A percentile compares a stretch with the other conserved stretches of the same genome.
phyloP scores from a whole-genome alignment of 495 filamentous ascomycete species.

The Neurospora sp. region DNA sequence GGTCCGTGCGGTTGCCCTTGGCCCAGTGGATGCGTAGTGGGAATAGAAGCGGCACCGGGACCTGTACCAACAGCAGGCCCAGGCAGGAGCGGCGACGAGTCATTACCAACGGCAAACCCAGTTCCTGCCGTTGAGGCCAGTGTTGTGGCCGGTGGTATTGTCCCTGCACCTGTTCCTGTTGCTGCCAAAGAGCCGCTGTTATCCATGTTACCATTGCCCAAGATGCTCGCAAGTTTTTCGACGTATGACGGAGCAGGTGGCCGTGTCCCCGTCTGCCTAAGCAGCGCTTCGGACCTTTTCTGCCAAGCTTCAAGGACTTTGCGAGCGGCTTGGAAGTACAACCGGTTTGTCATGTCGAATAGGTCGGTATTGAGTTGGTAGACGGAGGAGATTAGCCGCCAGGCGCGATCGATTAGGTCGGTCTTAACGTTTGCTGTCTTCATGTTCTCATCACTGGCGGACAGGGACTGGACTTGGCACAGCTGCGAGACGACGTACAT shows the following conservation, averaged over 20 bases:
- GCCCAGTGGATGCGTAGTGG: not conserved
- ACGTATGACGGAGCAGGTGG: conserved; percentile 28
- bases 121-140: not conserved
- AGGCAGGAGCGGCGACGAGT: not conserved
- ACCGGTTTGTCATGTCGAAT: conserved; percentile 30
- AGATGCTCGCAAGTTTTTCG: conserved; percentile 12
- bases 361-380: conserved; percentile 38
- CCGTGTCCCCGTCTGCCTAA: conserved; percentile 3
- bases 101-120: not conserved
- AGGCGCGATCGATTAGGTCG: conserved; percentile 42
- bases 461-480: conserved; percentile 11
- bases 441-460: not conserved
- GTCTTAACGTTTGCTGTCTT: conserved; percentile 17
- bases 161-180: not conserved
- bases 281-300: conserved; percentile 26
- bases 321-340: conserved; percentile 29
- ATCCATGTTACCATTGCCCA: not conserved
- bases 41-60: not conserved
- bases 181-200: not conserved
- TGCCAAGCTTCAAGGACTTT: conserved; percentile 38
- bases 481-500: conserved; percentile 44
- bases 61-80: not conserved
- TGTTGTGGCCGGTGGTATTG: not conserved
- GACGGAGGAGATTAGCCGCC: conserved; percentile 30
- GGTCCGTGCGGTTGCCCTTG: not conserved